phyloP scores from a whole-genome alignment of 352 stramenopile species.

The Lagenidium sp. region DNA sequence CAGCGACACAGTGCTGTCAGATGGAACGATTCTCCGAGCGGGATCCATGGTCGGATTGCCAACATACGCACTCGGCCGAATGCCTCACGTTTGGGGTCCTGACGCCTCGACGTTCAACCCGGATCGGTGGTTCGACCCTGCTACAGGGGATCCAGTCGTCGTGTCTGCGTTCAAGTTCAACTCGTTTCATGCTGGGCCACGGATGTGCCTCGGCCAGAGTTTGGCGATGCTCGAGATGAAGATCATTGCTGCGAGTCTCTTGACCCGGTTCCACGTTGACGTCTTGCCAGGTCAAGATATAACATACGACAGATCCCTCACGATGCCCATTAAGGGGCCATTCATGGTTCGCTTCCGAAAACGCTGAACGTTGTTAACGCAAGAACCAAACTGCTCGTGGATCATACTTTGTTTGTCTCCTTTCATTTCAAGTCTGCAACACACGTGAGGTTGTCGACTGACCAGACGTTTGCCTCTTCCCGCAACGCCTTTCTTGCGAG shows the following conservation, averaged over 20 bases:
- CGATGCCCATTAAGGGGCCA: slow-evolving; percentile 27
- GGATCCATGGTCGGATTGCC: slow-evolving; percentile 22
- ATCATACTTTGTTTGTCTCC: too few relatives aligned
- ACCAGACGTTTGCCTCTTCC: too few relatives aligned
- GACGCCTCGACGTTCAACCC: slow-evolving; percentile 54
- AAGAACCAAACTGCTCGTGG: too few relatives aligned
- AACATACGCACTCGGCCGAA: slow-evolving; percentile 45
- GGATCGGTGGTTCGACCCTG: slow-evolving; percentile 51
- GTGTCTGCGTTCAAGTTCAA: slow-evolving; percentile 56
- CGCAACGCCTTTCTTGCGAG: too few relatives aligned
- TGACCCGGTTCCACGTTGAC: slow-evolving; percentile 50
- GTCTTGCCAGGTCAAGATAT: slow-evolving; percentile 19
- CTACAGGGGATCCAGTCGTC: slow-evolving; percentile 16
- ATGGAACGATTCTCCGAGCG: slow-evolving; percentile 47
- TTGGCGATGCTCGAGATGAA: slow-evolving; percentile 84
- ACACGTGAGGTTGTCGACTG: too few relatives aligned
- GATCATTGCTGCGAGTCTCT: slow-evolving; percentile 39
- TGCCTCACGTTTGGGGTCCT: slow-evolving; percentile 44
- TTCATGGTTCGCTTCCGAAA: slow-evolving; percentile 4
- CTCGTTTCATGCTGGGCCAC: slow-evolving; percentile 61
- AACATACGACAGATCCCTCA: slow-evolving; percentile 42
- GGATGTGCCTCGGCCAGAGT: slow-evolving; percentile 59
- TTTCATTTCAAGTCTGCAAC: too few relatives aligned
- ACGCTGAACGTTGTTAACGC: too few relatives aligned
- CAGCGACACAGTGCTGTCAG: slow-evolving; percentile 38